Evolutionary conservation across 1,284 basidiomycete genomes (phyloP).

Genomic region (Sutorius eximius): DNA sequence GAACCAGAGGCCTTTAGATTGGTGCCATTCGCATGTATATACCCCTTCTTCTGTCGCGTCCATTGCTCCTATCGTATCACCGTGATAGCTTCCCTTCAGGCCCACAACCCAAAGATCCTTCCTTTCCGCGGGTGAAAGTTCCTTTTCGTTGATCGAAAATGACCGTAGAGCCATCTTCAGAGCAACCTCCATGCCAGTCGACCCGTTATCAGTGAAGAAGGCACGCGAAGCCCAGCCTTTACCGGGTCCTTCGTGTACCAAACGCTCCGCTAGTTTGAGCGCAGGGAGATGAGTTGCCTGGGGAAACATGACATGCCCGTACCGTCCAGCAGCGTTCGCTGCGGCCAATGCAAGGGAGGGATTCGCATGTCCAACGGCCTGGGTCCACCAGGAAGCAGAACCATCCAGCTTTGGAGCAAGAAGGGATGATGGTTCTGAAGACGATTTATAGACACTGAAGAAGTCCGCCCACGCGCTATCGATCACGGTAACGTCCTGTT

Average conservation of each 20-base stretch:
- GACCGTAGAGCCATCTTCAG: constrained; percentile 95
- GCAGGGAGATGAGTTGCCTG: constrained; percentile 87
- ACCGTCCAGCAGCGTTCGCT: constrained; percentile 87
- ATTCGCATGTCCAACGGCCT: constrained; percentile 85
- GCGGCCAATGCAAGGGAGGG: constrained; percentile 82
- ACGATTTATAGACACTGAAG: constrained; percentile 65
- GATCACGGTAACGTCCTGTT: constrained; percentile 82
- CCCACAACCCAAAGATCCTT: constrained; percentile 82
- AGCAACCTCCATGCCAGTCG: constrained; percentile 94
- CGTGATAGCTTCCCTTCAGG: constrained; percentile 93
- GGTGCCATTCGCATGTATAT: constrained; percentile 97
- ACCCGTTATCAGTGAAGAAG: constrained; percentile 94
- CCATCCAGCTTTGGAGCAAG: constrained; percentile 82
- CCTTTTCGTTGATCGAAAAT: constrained; percentile 48
- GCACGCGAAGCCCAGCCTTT: constrained; percentile 88
- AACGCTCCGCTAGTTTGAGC: constrained; percentile 71
- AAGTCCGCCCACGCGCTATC: constrained; percentile 90
- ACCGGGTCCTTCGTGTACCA: constrained; percentile 72
- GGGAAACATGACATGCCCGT: constrained; percentile 97
- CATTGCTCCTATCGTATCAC: constrained; percentile 98
- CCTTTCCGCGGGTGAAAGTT: constrained; percentile 39
- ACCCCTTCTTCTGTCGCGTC: constrained; percentile 91
- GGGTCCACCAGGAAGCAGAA: constrained; percentile 99
- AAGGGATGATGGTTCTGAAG: constrained; percentile 34
- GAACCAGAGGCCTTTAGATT: constrained; percentile 91